Base-by-base conservation (phyloP, 805 yeast species). In the Huiozyma naganishii region DNA sequence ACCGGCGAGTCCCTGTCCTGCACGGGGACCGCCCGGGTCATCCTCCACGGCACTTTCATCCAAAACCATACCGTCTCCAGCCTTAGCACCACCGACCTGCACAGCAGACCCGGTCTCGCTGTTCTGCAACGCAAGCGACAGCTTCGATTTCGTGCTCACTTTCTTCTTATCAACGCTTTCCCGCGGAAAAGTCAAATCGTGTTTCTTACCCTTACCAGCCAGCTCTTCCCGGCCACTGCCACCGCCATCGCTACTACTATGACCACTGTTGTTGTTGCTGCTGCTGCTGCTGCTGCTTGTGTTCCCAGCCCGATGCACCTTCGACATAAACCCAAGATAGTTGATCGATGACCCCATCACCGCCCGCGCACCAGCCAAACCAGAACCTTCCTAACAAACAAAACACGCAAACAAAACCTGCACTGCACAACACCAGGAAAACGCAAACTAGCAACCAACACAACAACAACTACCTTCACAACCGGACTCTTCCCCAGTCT, bases 291-390 rank as follows among this genome's bases (percentile, higher is more conserved):
- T 29, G 8, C 33, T 7, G 3, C 17, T n/a, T 10, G 23, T 32
- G 6, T 12, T 17, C 23, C 23, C 23, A 17, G 23, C 23, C 23
- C 23, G 23, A 17, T 17, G 23, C 29, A 27, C 17, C 27, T 29
- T 35, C 13, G 39, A 17, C 32, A 41, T 41, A 35, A 41, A 41
- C 17, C 39, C 42, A n/a, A 41, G 36, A 34, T 41, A 41, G 29
- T 41, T 36, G 27, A 41, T 11, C 6, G 42, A 34, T 23, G 42
- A 41, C 12, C 42, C 37, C 42, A 41, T 41, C 13, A 6, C 11
- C 23, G 23, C 23, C 23, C 23, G 23, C 23, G 23, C 23, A 17
- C 37, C 37, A 12, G 37, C 12, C 12, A 34, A 8, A 34, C 5
- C 12, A 11, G 12, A 11, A 7, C 37, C 11, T 34, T 34, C 12